Conservation (phyloP, 305 asterid genomes). For the Fraxinus paxiana region DNA sequence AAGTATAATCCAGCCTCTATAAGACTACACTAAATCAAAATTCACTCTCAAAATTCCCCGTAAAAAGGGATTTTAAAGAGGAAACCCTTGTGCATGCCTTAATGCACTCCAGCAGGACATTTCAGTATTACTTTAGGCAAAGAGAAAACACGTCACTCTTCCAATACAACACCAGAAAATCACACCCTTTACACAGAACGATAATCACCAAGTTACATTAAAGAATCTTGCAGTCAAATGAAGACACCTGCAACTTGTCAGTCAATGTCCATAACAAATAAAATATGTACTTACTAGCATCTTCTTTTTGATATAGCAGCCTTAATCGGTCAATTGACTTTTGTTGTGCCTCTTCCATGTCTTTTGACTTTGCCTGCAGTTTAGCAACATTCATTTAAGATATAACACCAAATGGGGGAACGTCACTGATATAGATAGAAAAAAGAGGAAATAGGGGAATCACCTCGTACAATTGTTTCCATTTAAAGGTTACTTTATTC, state of each 20-base stretch:
- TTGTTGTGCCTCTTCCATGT: slow-evolving; percentile 48
- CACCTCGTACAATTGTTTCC: slow-evolving; percentile 76
- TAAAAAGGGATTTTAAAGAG: background rate
- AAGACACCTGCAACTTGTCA: background rate
- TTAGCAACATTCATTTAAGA: slow-evolving; percentile 21
- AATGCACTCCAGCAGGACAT: background rate
- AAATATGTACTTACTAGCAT: slow-evolving; percentile 52
- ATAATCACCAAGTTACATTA: background rate
- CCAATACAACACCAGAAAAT: background rate
- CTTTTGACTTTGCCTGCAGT: slow-evolving; percentile 59
- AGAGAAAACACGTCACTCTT: background rate
- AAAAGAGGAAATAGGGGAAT: slow-evolving; percentile 16
- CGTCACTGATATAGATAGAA: background rate
- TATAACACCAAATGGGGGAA: slow-evolving; percentile 18
- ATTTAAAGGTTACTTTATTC: slow-evolving; percentile 41
- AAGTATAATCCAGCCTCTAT: background rate
- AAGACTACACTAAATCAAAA: background rate
- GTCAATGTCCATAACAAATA: slow-evolving; percentile 11
- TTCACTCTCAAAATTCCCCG: background rate
- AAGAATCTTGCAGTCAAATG: background rate
- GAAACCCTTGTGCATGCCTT: background rate
- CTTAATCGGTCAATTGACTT: slow-evolving; percentile 43
- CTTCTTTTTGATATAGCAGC: slow-evolving; percentile 53
- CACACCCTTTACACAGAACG: background rate
- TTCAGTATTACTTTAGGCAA: background rate